A percentile compares a stretch with the other conserved stretches of the same genome.
phyloP scores from a whole-genome alignment of 805 yeast genomes.

The Jamesozyma lodderae region DNA sequence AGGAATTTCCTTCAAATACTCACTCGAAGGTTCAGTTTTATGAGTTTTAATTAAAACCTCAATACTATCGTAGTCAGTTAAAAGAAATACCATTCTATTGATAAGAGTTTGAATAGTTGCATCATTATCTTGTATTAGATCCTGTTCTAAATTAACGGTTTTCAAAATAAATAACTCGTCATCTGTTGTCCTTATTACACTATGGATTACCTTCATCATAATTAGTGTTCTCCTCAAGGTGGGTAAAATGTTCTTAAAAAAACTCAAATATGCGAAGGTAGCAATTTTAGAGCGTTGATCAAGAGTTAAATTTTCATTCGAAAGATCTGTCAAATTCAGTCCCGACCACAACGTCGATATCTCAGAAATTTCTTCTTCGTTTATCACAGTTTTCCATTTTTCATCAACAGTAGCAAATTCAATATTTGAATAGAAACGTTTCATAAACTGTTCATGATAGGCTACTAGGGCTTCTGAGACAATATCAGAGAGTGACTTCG shows the following conservation, averaged over 20 bases:
- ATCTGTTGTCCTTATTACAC: constrained; percentile 21
- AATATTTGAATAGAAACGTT: constrained; percentile 6
- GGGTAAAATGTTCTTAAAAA: constrained; percentile 19
- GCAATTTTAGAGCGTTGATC: too few relatives aligned
- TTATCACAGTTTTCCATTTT: constrained; percentile 5
- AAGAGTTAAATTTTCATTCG: too few relatives aligned
- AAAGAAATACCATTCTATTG: constrained; percentile 8
- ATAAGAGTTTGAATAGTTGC: constrained; percentile 2
- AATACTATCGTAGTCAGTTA: too few relatives aligned
- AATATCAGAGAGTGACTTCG: too few relatives aligned
- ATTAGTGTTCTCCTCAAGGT: constrained; percentile 26
- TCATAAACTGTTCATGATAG: constrained; percentile 13
- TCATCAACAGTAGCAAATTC: constrained; percentile 2
- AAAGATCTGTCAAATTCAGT: neutral
- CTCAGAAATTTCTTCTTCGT: constrained; percentile 5
- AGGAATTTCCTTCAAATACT: constrained; percentile 4
- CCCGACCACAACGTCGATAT: neutral
- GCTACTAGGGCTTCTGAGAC: constrained; percentile 11
- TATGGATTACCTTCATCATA: constrained; percentile 27
- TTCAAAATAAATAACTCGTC: constrained; percentile 19
- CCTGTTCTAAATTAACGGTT: constrained; percentile 15
- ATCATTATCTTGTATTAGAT: constrained; percentile 1
- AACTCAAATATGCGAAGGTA: constrained; percentile 14
- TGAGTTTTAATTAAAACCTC: too few relatives aligned
- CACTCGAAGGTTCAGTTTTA: too few relatives aligned